Evolutionary conservation across 31 red algal genomes (phyloP).

Genomic region (Odonthalia washingtoniensis): DNA sequence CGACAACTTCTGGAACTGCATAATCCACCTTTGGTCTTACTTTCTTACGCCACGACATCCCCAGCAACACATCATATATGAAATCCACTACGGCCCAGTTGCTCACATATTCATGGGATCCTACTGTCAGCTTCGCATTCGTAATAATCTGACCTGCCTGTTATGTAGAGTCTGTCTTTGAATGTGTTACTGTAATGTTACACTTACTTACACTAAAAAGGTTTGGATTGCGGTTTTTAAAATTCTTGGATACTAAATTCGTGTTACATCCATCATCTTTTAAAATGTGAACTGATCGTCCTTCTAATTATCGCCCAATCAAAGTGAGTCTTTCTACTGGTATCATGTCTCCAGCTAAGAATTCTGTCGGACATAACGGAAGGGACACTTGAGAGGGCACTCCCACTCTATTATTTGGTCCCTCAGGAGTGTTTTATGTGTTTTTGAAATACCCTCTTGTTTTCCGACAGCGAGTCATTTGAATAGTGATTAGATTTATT

Average conservation of each 20-base stretch:
- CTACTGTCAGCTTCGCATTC: neutral
- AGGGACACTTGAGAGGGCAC: neutral
- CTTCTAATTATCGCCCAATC: neutral
- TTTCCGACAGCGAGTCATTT: neutral
- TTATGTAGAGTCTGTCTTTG: neutral
- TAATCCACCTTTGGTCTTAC: neutral
- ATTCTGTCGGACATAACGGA: neutral
- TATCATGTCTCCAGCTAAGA: neutral
- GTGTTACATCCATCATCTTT: slow-evolving; percentile 3
- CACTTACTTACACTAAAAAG: neutral
- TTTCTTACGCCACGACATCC: slow-evolving; percentile 20
- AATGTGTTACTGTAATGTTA: neutral
- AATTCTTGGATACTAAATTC: neutral
- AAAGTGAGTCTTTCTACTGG: neutral
- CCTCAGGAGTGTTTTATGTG: neutral
- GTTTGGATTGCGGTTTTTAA: neutral
- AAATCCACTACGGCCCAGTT: neutral
- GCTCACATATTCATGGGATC: neutral
- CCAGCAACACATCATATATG: slow-evolving; percentile 39
- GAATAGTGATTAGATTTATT: neutral
- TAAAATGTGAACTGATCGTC: neutral
- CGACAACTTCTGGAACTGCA: neutral
- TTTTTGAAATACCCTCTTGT: slow-evolving; percentile 3
- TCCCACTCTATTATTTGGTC: neutral
- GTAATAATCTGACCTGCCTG: neutral